A percentile compares a stretch with the other conserved stretches of the same genome.
Conservation (phyloP, 1,284 basidiomycete species). For the Fomitiporia mediterranea region DNA sequence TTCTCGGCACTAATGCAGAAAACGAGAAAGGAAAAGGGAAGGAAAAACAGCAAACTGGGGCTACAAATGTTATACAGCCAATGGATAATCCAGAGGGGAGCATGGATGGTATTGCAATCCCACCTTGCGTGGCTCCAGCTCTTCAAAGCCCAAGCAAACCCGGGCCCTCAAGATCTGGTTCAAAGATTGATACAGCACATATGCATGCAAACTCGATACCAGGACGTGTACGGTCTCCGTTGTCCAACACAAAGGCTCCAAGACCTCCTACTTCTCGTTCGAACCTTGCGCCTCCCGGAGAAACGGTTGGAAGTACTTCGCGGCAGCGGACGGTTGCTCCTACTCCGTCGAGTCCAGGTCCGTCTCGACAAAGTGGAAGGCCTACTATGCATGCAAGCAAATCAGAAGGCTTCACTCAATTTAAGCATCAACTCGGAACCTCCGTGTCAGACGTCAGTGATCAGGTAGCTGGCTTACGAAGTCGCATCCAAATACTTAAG, state of each 20-base stretch:
- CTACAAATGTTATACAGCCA: neutral
- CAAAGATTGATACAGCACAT: no score
- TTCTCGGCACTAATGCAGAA: constrained; percentile 12
- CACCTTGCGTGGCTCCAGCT: neutral
- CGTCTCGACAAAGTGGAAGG: neutral
- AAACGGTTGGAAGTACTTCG: no score
- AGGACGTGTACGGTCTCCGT: neutral
- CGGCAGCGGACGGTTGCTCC: neutral
- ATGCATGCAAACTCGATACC: no score
- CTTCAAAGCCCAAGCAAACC: neutral
- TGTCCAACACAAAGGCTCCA: neutral
- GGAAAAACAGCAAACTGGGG: neutral
- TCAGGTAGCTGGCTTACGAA: constrained; percentile 3
- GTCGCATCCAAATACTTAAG: constrained; percentile 8
- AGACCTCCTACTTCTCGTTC: no score
- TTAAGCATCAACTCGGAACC: constrained; percentile 9
- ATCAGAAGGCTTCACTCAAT: neutral
- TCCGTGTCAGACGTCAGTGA: constrained; percentile 2
- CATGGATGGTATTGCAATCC: no score
- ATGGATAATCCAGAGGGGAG: no score
- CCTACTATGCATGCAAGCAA: neutral
- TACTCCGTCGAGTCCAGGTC: neutral
- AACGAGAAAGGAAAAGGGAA: neutral
- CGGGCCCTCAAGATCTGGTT: neutral
- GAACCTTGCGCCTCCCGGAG: no score